Evolutionary conservation across 441 rosid species (phyloP), one percentile per base, ranked within the genome.

Genomic region (Adansonia grandidieri): DNA sequence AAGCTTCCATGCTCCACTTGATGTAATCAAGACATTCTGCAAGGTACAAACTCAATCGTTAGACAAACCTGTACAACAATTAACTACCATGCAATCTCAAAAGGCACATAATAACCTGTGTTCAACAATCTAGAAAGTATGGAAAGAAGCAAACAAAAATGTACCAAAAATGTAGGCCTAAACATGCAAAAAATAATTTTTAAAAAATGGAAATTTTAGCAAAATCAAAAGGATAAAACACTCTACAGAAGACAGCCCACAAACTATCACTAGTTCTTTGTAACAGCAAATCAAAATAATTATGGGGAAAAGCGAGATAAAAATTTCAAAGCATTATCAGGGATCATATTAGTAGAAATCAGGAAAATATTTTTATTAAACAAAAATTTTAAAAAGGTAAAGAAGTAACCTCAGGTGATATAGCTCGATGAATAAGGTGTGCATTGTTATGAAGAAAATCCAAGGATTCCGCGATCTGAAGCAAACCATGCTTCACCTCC

Each of bases 1-100:
- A 81, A 96, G 97, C 85, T 96, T 96, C 98, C 99, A 96, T 22
- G 99, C 97, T 76, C 99, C 98, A 85, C 86, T 86, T 53, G 93
- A 90, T 45, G 99, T 96, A 78, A 96, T 90, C 64, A 93, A 83
- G 77, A 94, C 87, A 87, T 92, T 94, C 99, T 94, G 95, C 82
- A 82, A 74, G 60, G 54, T 24, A 80, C 40, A 70, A 40, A 79
- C 19, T 54, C 37, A 7, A 62, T 75, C 71, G 76, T 45, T 37
- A 77, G 74, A 77, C 37, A 63, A 3, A 72, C 78, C 32, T 56
- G 78, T n/a, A 6, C 77, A 15, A 13, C 44, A 22, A 45, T n/a
- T 0, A 61, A 22, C 13, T 14, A 42, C 14, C 44, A 15, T 11
- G 58, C n/a, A 14, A 47, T 13, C 58, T 13, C 20, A 28, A 71